A percentile compares a stretch with the other conserved stretches of the same genome.
Evolutionary conservation across 306 rosid species (phyloP).

Genomic region (Vigna radiata): DNA sequence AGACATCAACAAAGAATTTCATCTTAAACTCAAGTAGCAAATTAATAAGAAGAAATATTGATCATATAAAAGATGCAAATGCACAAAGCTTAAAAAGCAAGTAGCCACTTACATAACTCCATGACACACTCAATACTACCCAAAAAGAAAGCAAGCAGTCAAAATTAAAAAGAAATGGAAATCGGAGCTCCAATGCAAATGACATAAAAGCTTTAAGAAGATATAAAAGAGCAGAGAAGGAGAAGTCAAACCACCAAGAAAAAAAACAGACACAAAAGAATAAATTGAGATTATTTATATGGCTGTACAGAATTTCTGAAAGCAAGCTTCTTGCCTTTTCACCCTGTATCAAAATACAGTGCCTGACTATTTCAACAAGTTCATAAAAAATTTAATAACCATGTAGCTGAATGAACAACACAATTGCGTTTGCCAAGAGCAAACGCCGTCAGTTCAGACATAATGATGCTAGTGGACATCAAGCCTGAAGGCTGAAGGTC

Average conservation of each 20-base stretch:
- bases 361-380: slow-evolving; percentile 20
- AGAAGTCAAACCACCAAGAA: not conserved
- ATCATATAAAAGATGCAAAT: slow-evolving; percentile 32
- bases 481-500: slow-evolving; percentile 15
- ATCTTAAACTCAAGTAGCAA: slow-evolving; percentile 35
- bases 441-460: slow-evolving; percentile 25
- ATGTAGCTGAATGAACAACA: slow-evolving; percentile 7
- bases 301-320: slow-evolving; percentile 18
- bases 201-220: slow-evolving; percentile 2
- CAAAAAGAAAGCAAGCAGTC: slow-evolving; percentile 17
- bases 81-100: not conserved
- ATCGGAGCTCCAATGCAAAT: slow-evolving; percentile 20
- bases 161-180: slow-evolving; percentile 26
- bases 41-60: slow-evolving; percentile 18
- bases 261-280: not conserved
- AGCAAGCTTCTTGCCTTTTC: slow-evolving; percentile 2
- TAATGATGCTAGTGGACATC: slow-evolving; percentile 11
- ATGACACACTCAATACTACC: slow-evolving; percentile 22
- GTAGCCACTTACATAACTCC: slow-evolving; percentile 33
- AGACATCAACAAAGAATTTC: slow-evolving; percentile 39
- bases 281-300: slow-evolving; percentile 24
- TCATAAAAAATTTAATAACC: slow-evolving; percentile 28
- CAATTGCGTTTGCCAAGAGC: slow-evolving; percentile 19
- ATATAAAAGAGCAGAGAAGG: not conserved
- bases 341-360: slow-evolving; percentile 25